phyloP scores from a whole-genome alignment of 2,329 filamentous ascomycete species.

The Ophiocordyceps camponoti-floridani region DNA sequence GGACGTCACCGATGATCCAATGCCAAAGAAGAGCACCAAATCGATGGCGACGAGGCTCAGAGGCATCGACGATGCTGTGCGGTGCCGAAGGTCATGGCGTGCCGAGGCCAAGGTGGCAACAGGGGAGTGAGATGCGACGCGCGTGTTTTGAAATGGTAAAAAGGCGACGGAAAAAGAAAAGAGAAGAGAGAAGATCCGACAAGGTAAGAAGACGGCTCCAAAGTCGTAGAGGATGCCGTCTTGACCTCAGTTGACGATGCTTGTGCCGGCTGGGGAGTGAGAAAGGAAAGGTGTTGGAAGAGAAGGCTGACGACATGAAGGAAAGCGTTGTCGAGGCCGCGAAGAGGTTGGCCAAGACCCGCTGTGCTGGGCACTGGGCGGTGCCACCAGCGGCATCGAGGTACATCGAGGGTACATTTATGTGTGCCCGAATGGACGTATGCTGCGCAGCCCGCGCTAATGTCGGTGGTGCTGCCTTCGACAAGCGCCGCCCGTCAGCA shows the following conservation, averaged over 20 bases:
- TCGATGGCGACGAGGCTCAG: background rate
- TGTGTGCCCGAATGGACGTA: background rate
- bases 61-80: conserved; percentile 1
- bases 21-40: background rate
- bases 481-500: background rate
- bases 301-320: background rate
- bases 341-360: background rate
- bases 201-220: too few relatives aligned
- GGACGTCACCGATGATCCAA: background rate
- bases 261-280: background rate
- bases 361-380: background rate
- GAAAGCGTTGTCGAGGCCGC: background rate
- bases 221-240: too few relatives aligned
- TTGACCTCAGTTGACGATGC: background rate
- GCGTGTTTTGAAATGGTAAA: background rate
- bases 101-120: background rate
- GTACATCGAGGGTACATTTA: too few relatives aligned
- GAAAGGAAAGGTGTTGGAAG: background rate
- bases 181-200: background rate
- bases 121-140: background rate
- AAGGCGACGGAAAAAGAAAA: background rate
- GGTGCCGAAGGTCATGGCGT: conserved; percentile 1
- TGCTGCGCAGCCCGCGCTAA: background rate
- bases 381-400: background rate
- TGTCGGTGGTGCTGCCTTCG: background rate